Evolutionary conservation across 352 stramenopile genomes (phyloP), one percentile per base, ranked within the genome.

Genomic region (Aphanomyces stellatus): DNA sequence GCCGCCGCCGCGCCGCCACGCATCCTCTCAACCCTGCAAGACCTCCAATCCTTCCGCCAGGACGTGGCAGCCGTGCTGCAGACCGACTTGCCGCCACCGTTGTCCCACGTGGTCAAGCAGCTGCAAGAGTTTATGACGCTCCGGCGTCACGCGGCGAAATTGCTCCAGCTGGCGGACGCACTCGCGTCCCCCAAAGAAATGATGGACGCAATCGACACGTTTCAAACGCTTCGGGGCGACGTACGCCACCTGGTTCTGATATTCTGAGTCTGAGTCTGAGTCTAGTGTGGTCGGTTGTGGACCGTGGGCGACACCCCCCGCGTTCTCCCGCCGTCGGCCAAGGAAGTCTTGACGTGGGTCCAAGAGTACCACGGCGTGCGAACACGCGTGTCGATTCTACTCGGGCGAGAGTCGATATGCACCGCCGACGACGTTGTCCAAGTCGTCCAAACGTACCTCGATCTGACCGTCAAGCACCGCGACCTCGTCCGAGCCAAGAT

Each of bases 401-500:
- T 67, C 30, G 60, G 60, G 1, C 27, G 30, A 24, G 60, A 67
- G 15, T 37, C 13, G 28, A 22, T 37, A 7, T 59, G 60, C 49
- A 57, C 60, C 3, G 6, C 46, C 3, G 60, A 67, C 31, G 60
- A 67, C 24, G 40, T 67, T 30, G 49, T 67, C 22, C 4, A 11
- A 7, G 60, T 67, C 33, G 28, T 67, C n/a, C 37, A 33, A 13
- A 35, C 60, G 31, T 57, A 57, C 27, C 24, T 67, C 19, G 60
- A 67, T 13, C 27, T 67, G 15, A 33, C 4, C 0, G 60, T 51
- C n/a, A 67, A 67, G 33, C 60, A 67, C 60, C 60, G 60, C 30
- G 60, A 67, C 43, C 22, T 67, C 28, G 27, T 51, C 24, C 60
- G 60, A 1, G 37, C 48, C 22, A 67, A 67, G 41, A 67, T 67